These are phyloP conservation scores for Pterocarpus macrocarpus DNA, from an alignment of 306 rosid species.

Conservation along the genomic window DNA sequence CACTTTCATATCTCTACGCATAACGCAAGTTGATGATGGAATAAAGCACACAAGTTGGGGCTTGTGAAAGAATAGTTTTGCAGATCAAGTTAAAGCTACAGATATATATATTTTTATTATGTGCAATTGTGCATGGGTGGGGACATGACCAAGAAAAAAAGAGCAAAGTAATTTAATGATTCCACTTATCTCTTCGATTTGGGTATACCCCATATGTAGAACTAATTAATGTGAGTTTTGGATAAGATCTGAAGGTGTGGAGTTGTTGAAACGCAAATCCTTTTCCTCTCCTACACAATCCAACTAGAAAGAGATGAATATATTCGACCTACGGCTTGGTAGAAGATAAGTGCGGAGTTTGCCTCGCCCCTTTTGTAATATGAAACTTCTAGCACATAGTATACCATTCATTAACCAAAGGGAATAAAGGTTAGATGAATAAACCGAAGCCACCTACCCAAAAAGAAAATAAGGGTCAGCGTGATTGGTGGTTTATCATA, in stretches of 20 bases:
- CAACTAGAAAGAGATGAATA: constrained; percentile 48
- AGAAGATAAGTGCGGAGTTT: constrained; percentile 57
- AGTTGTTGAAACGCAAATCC: constrained; percentile 87
- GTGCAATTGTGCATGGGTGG: constrained; percentile 44
- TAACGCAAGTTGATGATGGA: constrained; percentile 59
- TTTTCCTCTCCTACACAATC: constrained; percentile 44
- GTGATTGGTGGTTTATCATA: constrained; percentile 45
- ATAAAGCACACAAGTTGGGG: constrained; percentile 49
- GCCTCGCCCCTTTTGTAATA: background rate
- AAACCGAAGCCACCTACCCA: constrained; percentile 41
- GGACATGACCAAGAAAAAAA: constrained; percentile 36
- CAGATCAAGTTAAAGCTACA: constrained; percentile 44
- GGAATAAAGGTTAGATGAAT: constrained; percentile 16
- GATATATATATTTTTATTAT: background rate
- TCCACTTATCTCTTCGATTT: constrained; percentile 27
- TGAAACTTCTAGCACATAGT: constrained; percentile 23
- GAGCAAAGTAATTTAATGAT: constrained; percentile 48
- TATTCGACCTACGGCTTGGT: constrained; percentile 53
- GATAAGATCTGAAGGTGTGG: constrained; percentile 72
- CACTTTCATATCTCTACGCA: constrained; percentile 58
- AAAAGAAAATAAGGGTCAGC: constrained; percentile 19
- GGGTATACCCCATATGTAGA: constrained; percentile 14
- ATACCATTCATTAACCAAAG: background rate
- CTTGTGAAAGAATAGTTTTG: constrained; percentile 43
- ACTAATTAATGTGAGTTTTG: constrained; percentile 49